These are phyloP conservation scores for Cenchrus americanus DNA, from an alignment of 176 grass and related monocot genomes.

Conservation along the genomic window DNA sequence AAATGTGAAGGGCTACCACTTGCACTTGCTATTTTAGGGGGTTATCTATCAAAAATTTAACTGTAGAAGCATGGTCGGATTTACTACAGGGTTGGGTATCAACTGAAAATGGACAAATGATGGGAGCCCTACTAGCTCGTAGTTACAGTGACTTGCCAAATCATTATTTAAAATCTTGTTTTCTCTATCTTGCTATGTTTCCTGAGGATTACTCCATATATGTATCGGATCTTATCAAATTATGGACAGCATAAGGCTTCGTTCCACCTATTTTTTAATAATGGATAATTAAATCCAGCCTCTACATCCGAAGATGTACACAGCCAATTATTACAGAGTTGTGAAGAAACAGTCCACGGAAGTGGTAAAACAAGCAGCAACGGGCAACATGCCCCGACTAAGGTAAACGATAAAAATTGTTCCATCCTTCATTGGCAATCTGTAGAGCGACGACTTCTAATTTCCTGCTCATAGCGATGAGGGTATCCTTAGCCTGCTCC, in stretches of 20 bases:
- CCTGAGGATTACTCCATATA: slow-evolving; percentile 23
- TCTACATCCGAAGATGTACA: too few relatives aligned
- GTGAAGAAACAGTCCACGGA: too few relatives aligned
- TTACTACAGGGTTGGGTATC: neutral
- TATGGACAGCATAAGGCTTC: slow-evolving; percentile 29
- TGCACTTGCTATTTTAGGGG: neutral
- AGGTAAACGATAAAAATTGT: too few relatives aligned
- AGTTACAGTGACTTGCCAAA: slow-evolving; percentile 34
- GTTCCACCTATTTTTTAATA: slow-evolving; percentile 27
- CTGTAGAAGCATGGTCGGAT: slow-evolving; percentile 14
- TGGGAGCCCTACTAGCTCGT: slow-evolving; percentile 2
- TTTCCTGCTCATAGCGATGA: too few relatives aligned
- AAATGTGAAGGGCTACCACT: slow-evolving; percentile 35
- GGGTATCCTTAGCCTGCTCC: too few relatives aligned
- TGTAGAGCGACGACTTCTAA: too few relatives aligned
- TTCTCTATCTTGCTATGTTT: slow-evolving; percentile 22
- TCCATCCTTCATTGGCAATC: too few relatives aligned
- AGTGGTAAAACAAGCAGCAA: too few relatives aligned
- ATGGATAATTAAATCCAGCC: too few relatives aligned
- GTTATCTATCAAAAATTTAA: slow-evolving; percentile 4
- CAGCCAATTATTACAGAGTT: too few relatives aligned
- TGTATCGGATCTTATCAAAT: neutral
- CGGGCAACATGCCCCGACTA: too few relatives aligned
- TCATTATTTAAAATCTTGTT: slow-evolving; percentile 29
- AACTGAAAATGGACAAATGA: neutral